A percentile compares a stretch with the other conserved stretches of the same genome.
phyloP scores from a whole-genome alignment of 164 flowering plant genomes.

The Vitis rotundifolia region DNA sequence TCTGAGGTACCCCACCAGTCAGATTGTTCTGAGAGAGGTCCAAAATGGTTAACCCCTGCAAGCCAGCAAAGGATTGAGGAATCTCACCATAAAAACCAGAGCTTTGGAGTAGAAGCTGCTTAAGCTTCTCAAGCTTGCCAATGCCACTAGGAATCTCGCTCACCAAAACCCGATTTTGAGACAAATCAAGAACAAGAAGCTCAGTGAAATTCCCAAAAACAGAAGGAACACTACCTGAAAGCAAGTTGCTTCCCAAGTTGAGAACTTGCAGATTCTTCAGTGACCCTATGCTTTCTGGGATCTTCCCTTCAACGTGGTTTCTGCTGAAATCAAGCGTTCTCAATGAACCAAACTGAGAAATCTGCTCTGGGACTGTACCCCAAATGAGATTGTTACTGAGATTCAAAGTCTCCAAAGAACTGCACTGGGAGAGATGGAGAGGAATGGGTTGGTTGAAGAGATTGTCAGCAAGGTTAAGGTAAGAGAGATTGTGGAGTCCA shows the following conservation, averaged over 20 bases:
- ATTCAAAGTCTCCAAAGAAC: conserved; percentile 53
- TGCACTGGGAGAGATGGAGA: conserved; percentile 69
- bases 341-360: conserved; percentile 56
- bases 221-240: conserved; percentile 62
- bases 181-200: conserved; percentile 73
- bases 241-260: conserved; percentile 70
- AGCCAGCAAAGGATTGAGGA: conserved; percentile 58
- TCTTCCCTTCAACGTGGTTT: conserved; percentile 66
- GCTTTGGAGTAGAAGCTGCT: conserved; percentile 60
- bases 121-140: conserved; percentile 60
- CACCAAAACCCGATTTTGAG: conserved; percentile 54
- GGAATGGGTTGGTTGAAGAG: conserved; percentile 77
- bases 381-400: conserved; percentile 78
- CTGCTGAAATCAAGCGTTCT: conserved; percentile 65
- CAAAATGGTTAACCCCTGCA: conserved; percentile 46
- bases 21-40: conserved; percentile 83
- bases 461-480: conserved; percentile 74
- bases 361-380: conserved; percentile 83
- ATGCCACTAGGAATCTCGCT: conserved; percentile 69
- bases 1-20: conserved; percentile 56
- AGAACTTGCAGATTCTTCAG: conserved; percentile 55
- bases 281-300: conserved; percentile 58
- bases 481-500: conserved; percentile 45
- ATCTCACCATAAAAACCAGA: conserved; percentile 72
- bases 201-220: conserved; percentile 60